Percentiles rank a stretch among this genome's conserved stretches.
Conservation (phyloP, 2,329 filamentous ascomycete genomes). For the Aspergillus uvarum region DNA sequence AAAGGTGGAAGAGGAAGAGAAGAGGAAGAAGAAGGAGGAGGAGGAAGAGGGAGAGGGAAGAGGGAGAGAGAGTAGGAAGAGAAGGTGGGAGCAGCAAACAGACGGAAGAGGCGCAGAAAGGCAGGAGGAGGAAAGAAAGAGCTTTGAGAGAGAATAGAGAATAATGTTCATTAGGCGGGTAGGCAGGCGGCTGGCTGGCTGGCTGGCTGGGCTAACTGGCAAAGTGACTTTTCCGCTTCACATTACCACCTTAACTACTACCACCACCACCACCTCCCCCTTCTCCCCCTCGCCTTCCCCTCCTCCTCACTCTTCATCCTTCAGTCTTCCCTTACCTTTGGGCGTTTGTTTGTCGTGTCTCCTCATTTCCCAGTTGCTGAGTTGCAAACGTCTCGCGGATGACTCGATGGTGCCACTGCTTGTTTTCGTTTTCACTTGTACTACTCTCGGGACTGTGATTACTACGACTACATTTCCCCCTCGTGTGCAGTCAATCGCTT, state of each 20-base stretch:
- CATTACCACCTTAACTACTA: background rate
- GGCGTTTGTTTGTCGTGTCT: background rate
- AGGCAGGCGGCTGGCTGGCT: background rate
- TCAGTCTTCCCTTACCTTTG: no score
- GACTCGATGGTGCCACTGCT: background rate
- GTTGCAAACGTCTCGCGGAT: background rate
- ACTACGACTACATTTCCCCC: background rate
- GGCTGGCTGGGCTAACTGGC: background rate
- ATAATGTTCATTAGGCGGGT: background rate
- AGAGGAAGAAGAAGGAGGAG: slow-evolving; percentile 18
- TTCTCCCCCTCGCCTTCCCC: background rate
- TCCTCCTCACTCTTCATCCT: background rate
- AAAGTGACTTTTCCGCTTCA: background rate
- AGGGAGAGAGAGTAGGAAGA: slow-evolving; percentile 14
- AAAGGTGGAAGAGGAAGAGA: slow-evolving; percentile 17
- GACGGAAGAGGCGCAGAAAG: background rate
- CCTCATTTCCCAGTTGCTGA: background rate
- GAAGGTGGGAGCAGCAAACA: slow-evolving; percentile 12
- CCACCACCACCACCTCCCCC: background rate
- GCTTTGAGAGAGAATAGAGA: no score
- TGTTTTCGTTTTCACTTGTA: background rate
- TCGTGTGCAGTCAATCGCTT: background rate
- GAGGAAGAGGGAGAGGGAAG: slow-evolving; percentile 18
- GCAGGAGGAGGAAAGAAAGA: no score
- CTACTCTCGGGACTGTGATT: background rate